These are phyloP conservation scores for Solanum bulbocastanum DNA, from an alignment of 257 asterid genomes.

Conservation along the genomic window DNA sequence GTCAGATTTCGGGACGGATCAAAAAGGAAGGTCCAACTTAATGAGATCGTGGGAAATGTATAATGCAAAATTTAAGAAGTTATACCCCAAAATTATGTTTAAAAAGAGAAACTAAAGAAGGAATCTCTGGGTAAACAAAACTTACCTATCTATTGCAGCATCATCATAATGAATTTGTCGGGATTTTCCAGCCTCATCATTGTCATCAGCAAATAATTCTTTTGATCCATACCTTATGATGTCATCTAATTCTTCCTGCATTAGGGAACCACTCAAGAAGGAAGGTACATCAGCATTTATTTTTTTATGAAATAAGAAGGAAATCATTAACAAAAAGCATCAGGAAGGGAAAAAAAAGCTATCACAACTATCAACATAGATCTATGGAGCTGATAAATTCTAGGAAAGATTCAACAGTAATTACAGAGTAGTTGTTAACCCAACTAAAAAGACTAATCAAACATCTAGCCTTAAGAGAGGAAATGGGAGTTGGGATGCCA, in stretches of 20 bases:
- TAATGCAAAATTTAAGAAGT: neutral
- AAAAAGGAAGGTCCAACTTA: neutral
- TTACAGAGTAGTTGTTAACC: neutral
- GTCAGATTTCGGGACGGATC: neutral
- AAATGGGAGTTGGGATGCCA: neutral
- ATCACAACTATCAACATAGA: neutral
- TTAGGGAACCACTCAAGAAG: slow-evolving; percentile 1
- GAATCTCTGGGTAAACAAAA: neutral
- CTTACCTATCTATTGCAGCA: slow-evolving; percentile 62
- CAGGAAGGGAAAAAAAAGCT: neutral
- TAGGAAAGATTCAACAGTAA: neutral
- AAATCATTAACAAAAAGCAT: neutral
- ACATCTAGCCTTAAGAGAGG: neutral
- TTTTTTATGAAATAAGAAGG: neutral
- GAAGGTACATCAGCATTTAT: neutral
- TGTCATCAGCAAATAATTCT: slow-evolving; percentile 94
- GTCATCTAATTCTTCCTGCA: slow-evolving; percentile 95
- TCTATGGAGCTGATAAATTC: neutral
- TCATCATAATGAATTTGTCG: slow-evolving; percentile 97
- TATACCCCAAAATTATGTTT: neutral
- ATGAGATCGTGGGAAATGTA: neutral
- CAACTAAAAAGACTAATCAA: neutral
- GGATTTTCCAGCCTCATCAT: slow-evolving; percentile 80
- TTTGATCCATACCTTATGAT: slow-evolving; percentile 90
- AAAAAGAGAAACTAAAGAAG: neutral